phyloP scores from a whole-genome alignment of 1,139 yeast species.

The Yamadazyma dushanensis region DNA sequence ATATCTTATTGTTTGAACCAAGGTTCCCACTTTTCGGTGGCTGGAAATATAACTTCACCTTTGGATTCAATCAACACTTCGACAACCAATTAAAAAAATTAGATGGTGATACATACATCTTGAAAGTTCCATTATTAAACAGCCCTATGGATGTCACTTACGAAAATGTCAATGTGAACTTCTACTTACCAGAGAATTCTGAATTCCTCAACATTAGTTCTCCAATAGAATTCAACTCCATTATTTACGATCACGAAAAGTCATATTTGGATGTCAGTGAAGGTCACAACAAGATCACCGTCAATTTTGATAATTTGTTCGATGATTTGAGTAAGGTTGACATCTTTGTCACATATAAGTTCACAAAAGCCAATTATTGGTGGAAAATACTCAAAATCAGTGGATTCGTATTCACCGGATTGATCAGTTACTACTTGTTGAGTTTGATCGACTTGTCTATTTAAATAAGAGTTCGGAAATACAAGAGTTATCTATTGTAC shows the following conservation, averaged over 20 bases:
- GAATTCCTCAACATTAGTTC: slow-evolving; percentile 57
- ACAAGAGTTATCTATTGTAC: neutral
- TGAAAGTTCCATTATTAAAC: slow-evolving; percentile 70
- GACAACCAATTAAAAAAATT: slow-evolving; percentile 49
- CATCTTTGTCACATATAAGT: slow-evolving; percentile 63
- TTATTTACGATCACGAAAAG: slow-evolving; percentile 43
- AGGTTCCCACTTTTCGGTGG: slow-evolving; percentile 94
- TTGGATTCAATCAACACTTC: slow-evolving; percentile 81
- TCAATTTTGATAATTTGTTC: slow-evolving; percentile 61
- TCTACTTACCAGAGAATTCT: slow-evolving; percentile 90
- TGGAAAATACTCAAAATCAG: slow-evolving; percentile 70
- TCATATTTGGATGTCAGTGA: slow-evolving; percentile 74
- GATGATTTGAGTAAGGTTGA: slow-evolving; percentile 67
- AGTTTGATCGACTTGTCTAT: slow-evolving; percentile 37
- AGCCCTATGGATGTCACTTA: slow-evolving; percentile 72
- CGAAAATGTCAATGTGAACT: slow-evolving; percentile 56
- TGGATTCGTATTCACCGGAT: slow-evolving; percentile 60
- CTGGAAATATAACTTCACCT: slow-evolving; percentile 93
- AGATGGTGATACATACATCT: slow-evolving; percentile 54
- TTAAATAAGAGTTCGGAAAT: slow-evolving; percentile 2
- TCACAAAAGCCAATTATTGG: slow-evolving; percentile 51
- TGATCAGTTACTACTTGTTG: slow-evolving; percentile 57
- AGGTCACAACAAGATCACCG: slow-evolving; percentile 80
- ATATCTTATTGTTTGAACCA: slow-evolving; percentile 67
- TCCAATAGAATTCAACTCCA: slow-evolving; percentile 47